A percentile compares a stretch with the other conserved stretches of the same genome.
These are phyloP conservation scores for Irpex sp. DNA, from an alignment of 1,284 basidiomycete species.

Conservation along the genomic window DNA sequence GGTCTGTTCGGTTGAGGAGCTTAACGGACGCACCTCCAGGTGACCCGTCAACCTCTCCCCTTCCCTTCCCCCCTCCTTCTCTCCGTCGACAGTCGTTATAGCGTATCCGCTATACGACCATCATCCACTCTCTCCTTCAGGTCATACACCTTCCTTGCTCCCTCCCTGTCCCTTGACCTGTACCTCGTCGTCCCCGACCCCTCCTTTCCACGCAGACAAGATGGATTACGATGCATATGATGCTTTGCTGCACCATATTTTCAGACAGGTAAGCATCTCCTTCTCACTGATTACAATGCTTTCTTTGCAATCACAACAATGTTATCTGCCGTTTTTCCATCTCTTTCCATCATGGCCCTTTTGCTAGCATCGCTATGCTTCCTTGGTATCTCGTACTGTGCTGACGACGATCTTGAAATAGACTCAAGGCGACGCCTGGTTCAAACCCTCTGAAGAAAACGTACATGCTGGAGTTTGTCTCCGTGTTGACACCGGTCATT, in stretches of 20 bases:
- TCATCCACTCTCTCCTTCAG: background rate
- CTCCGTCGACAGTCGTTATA: too few species aligned
- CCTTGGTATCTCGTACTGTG: too few species aligned
- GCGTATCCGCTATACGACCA: too few species aligned
- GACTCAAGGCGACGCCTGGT: constrained; percentile 73
- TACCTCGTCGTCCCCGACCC: background rate
- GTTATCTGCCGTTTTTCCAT: too few species aligned
- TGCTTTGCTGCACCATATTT: constrained; percentile 67
- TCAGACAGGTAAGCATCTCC: constrained; percentile 36
- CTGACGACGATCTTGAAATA: constrained; percentile 18
- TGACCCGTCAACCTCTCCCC: too few species aligned
- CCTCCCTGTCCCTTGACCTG: background rate
- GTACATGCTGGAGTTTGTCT: constrained; percentile 67
- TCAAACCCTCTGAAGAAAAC: constrained; percentile 71
- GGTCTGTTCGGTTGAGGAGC: too few species aligned
- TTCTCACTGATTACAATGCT: background rate
- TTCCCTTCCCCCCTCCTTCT: too few species aligned
- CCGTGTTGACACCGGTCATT: constrained; percentile 54
- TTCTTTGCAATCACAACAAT: too few species aligned
- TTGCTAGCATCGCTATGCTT: too few species aligned
- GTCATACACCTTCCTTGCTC: background rate
- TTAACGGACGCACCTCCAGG: too few species aligned
- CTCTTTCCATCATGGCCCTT: too few species aligned
- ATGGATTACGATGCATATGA: constrained; percentile 78
- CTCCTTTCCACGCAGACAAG: constrained; percentile 7